Conservation (phyloP, 768 basidiomycete genomes). For the Xanthoconium purpureum region DNA sequence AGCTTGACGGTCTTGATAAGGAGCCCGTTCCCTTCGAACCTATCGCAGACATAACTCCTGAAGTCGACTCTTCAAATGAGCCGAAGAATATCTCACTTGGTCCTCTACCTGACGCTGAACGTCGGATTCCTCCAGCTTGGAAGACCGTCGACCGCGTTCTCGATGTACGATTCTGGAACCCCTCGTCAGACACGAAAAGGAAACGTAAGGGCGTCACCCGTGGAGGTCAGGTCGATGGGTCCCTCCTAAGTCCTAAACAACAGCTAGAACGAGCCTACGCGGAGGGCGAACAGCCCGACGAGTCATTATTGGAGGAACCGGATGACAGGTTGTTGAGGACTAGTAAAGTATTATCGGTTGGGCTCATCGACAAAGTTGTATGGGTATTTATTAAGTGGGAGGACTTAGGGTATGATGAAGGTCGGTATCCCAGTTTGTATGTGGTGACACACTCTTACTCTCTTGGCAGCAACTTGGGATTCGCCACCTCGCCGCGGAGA, state of each 20-base stretch:
- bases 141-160: constrained; percentile 90
- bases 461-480: constrained; percentile 80
- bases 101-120: constrained; percentile 67
- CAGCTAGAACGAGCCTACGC: constrained; percentile 42
- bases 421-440: constrained; percentile 39
- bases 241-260: constrained; percentile 18
- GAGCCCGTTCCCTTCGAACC: constrained; percentile 40
- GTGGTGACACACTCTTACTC: not conserved
- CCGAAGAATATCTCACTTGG: constrained; percentile 28
- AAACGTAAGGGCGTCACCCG: constrained; percentile 18
- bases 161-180: constrained; percentile 68
- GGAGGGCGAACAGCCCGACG: constrained; percentile 63
- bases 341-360: constrained; percentile 41
- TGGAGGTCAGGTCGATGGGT: constrained; percentile 30
- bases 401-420: constrained; percentile 89
- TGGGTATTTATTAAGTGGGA: constrained; percentile 94
- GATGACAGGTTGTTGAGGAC: constrained; percentile 48
- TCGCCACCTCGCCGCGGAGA: constrained; percentile 69
- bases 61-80: constrained; percentile 30
- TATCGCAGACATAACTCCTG: constrained; percentile 35
- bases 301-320: constrained; percentile 52
- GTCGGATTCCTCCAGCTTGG: constrained; percentile 75
- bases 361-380: constrained; percentile 59
- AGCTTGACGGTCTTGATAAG: constrained; percentile 22
- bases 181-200: constrained; percentile 21